A percentile compares a stretch with the other conserved stretches of the same genome.
Evolutionary conservation across 768 basidiomycete genomes (phyloP).

Genomic region (Exidia glandulosa): DNA sequence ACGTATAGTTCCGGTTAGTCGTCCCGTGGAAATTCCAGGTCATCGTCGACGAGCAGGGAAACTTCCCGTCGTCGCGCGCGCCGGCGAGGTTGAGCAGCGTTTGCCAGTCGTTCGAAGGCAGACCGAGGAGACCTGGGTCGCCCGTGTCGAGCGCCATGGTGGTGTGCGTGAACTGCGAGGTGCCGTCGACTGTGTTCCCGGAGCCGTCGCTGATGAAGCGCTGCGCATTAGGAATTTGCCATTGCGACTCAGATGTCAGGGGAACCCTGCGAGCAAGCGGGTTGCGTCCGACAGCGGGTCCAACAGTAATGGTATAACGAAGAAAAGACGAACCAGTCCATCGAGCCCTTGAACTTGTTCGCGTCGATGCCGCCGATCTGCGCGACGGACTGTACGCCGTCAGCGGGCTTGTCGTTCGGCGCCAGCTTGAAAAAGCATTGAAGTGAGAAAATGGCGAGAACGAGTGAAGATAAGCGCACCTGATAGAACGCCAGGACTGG

Average conservation of each 20-base stretch:
- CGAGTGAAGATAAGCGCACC: background rate
- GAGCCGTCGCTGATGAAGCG: background rate
- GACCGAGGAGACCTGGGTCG: slow-evolving; percentile 5
- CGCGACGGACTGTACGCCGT: background rate
- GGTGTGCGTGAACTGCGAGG: slow-evolving; percentile 2
- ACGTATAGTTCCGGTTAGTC: slow-evolving; percentile 2
- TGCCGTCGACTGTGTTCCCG: background rate
- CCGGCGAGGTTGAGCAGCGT: slow-evolving; percentile 1
- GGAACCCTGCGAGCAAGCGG: background rate
- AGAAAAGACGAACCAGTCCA: slow-evolving; percentile 5
- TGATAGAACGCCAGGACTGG: background rate
- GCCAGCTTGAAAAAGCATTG: background rate
- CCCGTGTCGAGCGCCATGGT: slow-evolving; percentile 1
- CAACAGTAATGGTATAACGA: background rate
- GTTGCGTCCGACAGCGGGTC: background rate
- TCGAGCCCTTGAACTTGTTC: slow-evolving; percentile 5
- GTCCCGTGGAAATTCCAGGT: slow-evolving; percentile 6
- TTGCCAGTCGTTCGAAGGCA: slow-evolving; percentile 6
- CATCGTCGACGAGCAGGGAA: slow-evolving; percentile 4
- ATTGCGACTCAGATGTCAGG: background rate
- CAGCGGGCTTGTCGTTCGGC: background rate
- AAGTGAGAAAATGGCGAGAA: background rate
- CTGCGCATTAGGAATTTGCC: background rate
- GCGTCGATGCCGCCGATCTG: slow-evolving; percentile 5
- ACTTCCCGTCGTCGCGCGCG: slow-evolving; percentile 1